Evolutionary conservation across 345 rosid species (phyloP).

Genomic region (Pistacia atlantica): DNA sequence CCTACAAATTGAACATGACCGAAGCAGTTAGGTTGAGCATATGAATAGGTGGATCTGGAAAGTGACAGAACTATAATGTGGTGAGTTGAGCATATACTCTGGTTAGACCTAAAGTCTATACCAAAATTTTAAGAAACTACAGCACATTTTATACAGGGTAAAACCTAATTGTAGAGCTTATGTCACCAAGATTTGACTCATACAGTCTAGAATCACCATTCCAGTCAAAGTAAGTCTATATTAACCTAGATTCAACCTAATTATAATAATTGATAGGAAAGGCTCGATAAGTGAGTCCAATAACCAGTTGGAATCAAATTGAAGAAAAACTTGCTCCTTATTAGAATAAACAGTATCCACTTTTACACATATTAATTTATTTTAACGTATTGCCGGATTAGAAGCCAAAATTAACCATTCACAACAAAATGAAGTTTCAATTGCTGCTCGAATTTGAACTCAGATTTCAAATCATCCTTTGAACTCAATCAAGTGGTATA

Average conservation of each 20-base stretch:
- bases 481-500: not conserved
- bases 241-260: not conserved
- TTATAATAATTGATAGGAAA: not conserved
- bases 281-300: not conserved
- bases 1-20: slow-evolving; percentile 41
- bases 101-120: not conserved
- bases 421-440: not conserved
- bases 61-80: too few species aligned
- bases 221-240: not conserved
- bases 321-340: too few species aligned
- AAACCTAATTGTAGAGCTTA: not conserved
- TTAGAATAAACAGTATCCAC: too few species aligned
- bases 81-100: not conserved
- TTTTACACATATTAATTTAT: not conserved
- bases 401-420: not conserved
- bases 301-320: not conserved
- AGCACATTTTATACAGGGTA: not conserved
- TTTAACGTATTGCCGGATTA: not conserved
- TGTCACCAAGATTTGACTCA: not conserved
- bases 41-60: not conserved
- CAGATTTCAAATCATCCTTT: not conserved
- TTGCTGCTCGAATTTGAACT: not conserved
- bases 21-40: slow-evolving; percentile 8
- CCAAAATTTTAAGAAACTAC: not conserved
- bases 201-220: not conserved